Evolutionary conservation across 768 basidiomycete genomes (phyloP).

Genomic region (Pisolithus microcarpus): DNA sequence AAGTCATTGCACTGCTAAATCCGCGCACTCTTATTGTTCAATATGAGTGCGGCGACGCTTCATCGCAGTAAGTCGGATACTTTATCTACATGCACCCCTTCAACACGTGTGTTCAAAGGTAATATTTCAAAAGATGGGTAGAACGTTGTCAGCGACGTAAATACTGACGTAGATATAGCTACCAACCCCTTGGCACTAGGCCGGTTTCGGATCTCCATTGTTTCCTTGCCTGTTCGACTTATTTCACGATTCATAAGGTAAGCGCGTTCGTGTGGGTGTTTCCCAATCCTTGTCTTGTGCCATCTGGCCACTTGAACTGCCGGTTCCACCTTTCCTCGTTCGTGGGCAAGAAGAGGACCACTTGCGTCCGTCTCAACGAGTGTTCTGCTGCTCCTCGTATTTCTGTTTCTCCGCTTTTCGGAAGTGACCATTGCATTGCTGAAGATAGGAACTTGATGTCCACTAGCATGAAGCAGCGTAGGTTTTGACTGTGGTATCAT

Average conservation of each 20-base stretch:
- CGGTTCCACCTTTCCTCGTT: too few relatives aligned
- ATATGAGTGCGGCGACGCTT: neutral
- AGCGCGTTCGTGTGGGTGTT: neutral
- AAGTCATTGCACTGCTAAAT: neutral
- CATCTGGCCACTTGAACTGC: too few relatives aligned
- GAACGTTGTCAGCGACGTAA: neutral
- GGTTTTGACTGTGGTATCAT: neutral
- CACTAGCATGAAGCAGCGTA: conserved; percentile 9
- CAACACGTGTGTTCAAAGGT: neutral
- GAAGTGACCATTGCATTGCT: conserved; percentile 2
- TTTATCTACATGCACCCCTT: neutral
- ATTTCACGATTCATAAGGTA: conserved; percentile 4
- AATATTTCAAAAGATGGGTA: neutral
- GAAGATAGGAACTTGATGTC: conserved; percentile 7
- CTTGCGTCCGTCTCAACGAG: too few relatives aligned
- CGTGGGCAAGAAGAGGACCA: too few relatives aligned
- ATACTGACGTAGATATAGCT: neutral
- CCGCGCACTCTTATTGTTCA: neutral
- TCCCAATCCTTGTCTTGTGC: too few relatives aligned
- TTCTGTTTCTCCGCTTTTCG: too few relatives aligned
- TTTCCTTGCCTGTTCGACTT: conserved; percentile 15
- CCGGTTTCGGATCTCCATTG: conserved; percentile 32
- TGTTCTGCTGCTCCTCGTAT: too few relatives aligned
- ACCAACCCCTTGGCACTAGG: conserved; percentile 22
- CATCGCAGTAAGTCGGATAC: neutral